phyloP scores from a whole-genome alignment of 176 grass and related monocot genomes.

The Rhynchospora pubera region DNA sequence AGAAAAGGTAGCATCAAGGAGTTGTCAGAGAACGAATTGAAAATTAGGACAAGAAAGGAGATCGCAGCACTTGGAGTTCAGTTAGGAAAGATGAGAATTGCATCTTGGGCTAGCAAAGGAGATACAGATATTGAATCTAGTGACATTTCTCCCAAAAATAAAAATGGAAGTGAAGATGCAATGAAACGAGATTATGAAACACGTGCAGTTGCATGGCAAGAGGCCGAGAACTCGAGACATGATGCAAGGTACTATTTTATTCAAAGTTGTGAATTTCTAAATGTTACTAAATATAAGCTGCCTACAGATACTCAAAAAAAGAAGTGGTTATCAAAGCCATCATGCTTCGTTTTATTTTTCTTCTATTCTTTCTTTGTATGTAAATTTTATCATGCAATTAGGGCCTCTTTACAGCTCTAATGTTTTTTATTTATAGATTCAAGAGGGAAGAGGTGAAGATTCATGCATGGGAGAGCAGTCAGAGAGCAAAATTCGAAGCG shows the following conservation, averaged over 20 bases:
- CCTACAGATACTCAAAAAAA: neutral
- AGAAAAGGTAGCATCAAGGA: slow-evolving; percentile 42
- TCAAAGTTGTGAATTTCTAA: neutral
- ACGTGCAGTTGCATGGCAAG: slow-evolving; percentile 66
- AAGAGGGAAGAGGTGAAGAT: slow-evolving; percentile 88
- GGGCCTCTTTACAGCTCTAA: neutral
- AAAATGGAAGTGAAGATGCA: slow-evolving; percentile 41
- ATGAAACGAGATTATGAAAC: slow-evolving; percentile 54
- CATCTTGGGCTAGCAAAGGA: slow-evolving; percentile 94
- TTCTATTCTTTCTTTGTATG: neutral
- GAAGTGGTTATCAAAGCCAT: too few species aligned
- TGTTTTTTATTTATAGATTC: slow-evolving; percentile 34
- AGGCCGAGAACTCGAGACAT: slow-evolving; percentile 76
- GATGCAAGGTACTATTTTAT: slow-evolving; percentile 56
- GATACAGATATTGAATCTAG: slow-evolving; percentile 45
- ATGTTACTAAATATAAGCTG: neutral
- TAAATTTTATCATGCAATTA: slow-evolving; percentile 1
- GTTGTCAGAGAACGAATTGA: slow-evolving; percentile 64
- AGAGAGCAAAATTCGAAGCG: slow-evolving; percentile 61
- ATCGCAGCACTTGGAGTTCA: slow-evolving; percentile 82
- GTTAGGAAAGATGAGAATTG: slow-evolving; percentile 93
- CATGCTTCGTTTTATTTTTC: neutral
- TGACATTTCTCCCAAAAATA: slow-evolving; percentile 24
- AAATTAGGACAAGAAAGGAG: slow-evolving; percentile 74
- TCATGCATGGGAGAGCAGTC: slow-evolving; percentile 70